Evolutionary conservation across 1,139 yeast species (phyloP).

Genomic region (Spathaspora sp.): DNA sequence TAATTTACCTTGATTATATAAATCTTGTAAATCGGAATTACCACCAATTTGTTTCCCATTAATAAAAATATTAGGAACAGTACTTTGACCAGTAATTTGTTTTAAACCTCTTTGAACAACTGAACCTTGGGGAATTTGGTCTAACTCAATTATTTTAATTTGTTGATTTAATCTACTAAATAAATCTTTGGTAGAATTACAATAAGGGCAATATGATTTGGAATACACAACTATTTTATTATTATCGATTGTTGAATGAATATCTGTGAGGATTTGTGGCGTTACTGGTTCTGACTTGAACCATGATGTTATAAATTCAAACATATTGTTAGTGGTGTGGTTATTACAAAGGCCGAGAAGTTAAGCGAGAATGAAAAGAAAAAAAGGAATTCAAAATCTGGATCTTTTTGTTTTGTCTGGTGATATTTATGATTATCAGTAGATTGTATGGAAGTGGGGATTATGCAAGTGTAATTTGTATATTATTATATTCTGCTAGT

Average conservation of each 20-base stretch:
- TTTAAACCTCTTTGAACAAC: conserved; percentile 65
- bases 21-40: conserved; percentile 71
- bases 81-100: conserved; percentile 75
- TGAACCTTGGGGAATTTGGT: conserved; percentile 19
- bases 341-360: no score
- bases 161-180: conserved; percentile 16
- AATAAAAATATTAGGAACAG: conserved; percentile 87
- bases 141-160: conserved; percentile 24
- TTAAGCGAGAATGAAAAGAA: no score
- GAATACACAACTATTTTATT: conserved; percentile 21
- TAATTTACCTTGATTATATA: conserved; percentile 27
- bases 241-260: conserved; percentile 18
- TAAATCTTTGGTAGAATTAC: conserved; percentile 23
- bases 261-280: conserved; percentile 17
- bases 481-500: no score
- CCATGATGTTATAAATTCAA: conserved; percentile 17
- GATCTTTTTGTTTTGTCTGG: no score
- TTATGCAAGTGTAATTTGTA: no score
- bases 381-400: no score
- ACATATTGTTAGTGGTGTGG: conserved; percentile 9
- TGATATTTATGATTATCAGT: no score
- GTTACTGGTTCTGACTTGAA: conserved; percentile 18
- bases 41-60: conserved; percentile 89
- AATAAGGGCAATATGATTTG: conserved; percentile 30
- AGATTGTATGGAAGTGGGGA: no score